Percentiles rank a stretch among this genome's conserved stretches.
phyloP scores from a whole-genome alignment of 2,329 filamentous ascomycete genomes.

The Aspergillus sp. region DNA sequence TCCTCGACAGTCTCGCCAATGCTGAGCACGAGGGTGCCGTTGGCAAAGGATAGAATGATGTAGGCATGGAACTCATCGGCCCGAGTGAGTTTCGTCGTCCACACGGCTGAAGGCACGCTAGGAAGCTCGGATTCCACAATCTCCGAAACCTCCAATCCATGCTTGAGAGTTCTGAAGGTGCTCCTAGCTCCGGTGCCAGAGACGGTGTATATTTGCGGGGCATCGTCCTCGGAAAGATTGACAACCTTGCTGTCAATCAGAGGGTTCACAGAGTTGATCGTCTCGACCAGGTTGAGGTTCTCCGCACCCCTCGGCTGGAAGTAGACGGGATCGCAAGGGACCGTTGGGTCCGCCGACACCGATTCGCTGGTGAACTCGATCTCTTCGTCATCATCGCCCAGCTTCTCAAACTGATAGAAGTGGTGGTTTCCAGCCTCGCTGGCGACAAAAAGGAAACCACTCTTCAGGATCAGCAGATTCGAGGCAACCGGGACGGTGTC shows the following conservation, averaged over 20 bases:
- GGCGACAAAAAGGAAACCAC: slow-evolving; percentile 89
- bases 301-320: slow-evolving; percentile 78
- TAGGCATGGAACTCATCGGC: slow-evolving; percentile 88
- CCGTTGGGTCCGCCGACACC: slow-evolving; percentile 72
- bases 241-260: slow-evolving; percentile 87
- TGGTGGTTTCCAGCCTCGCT: slow-evolving; percentile 91
- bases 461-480: slow-evolving; percentile 88
- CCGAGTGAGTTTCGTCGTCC: slow-evolving; percentile 85
- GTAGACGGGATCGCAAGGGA: slow-evolving; percentile 74
- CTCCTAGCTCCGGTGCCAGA: slow-evolving; percentile 87
- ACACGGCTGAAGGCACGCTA: slow-evolving; percentile 85
- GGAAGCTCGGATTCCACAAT: slow-evolving; percentile 93
- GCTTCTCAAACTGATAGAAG: slow-evolving; percentile 95
- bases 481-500: slow-evolving; percentile 90
- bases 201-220: slow-evolving; percentile 92
- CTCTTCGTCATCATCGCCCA: slow-evolving; percentile 93
- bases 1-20: slow-evolving; percentile 97
- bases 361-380: slow-evolving; percentile 80
- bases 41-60: slow-evolving; percentile 90
- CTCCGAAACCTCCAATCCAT: slow-evolving; percentile 89
- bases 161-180: slow-evolving; percentile 86
- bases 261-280: slow-evolving; percentile 85
- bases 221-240: slow-evolving; percentile 87
- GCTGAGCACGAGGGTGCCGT: slow-evolving; percentile 85
- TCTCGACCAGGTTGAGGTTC: slow-evolving; percentile 82